Evolutionary conservation across 2,329 filamentous ascomycete species (phyloP), one percentile per base, ranked within the genome.

Genomic region (Fusarium coffeatum): DNA sequence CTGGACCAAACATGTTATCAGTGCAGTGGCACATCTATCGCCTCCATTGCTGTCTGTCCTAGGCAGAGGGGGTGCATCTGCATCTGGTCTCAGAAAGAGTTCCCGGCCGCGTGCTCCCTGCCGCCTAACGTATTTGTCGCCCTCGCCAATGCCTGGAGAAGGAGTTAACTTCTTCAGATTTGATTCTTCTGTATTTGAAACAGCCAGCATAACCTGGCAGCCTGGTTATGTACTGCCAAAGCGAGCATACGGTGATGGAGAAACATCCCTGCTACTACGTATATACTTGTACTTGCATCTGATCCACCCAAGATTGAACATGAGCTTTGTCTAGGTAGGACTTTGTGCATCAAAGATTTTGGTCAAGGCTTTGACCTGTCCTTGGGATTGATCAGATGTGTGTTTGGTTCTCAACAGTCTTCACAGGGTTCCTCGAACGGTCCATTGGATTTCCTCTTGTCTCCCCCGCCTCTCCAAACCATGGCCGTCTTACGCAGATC

Each of bases 271-370:
- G 49, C 15, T 40, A 20, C 45, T 61, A 37, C 34, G 18, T 63
- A 54, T 54, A 58, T 43, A 66, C 42, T 51, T 43, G 49, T 43
- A 66, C 42, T 53, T 43, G 49, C 43, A 59, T 50, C 47, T 48
- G 58, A 41, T 55, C 67, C 58, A 69, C 57, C 28, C 42, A 30
- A 43, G 50, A 59, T 15, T 40, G 27, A 69, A 43, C 54, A 57
- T 58, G 49, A 58, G 46, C 58, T 47, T 59, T 47, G 30, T 27
- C 66, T 56, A 68, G 46, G 55, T 56, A 68, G 46, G 55, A 68
- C 55, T 69, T 28, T 63, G 20, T 41, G 42, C 37, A 53, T 58
- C 56, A 61, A 48, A 61, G 50, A 40, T 53, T 57, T 67, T 55
- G 32, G 22, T 54, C 45, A n/a, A 55, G 40, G 32, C 34, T 50